phyloP scores from a whole-genome alignment of 805 yeast species.

The Torulaspora indica region DNA sequence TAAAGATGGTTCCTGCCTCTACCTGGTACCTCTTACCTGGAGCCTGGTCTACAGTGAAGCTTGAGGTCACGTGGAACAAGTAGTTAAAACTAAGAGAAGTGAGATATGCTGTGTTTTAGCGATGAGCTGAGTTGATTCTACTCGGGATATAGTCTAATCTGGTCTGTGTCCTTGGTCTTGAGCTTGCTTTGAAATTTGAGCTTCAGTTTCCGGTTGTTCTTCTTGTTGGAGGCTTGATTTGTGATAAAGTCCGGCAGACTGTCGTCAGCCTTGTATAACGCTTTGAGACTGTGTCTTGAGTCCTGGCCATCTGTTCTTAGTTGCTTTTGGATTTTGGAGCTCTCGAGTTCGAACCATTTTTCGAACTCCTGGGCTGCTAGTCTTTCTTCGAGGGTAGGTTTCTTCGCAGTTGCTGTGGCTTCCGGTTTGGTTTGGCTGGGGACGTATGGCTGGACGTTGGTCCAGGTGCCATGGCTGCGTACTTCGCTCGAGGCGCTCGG shows the following conservation, averaged over 20 bases:
- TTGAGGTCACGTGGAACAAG: slow-evolving; percentile 5
- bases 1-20: not conserved
- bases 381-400: slow-evolving; percentile 57
- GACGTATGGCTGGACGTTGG: slow-evolving; percentile 20
- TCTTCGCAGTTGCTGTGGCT: slow-evolving; percentile 2
- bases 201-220: slow-evolving; percentile 17
- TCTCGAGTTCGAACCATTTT: slow-evolving; percentile 82
- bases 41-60: too few relatives aligned
- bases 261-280: slow-evolving; percentile 19
- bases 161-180: slow-evolving; percentile 1
- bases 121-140: not conserved
- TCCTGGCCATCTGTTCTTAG: slow-evolving; percentile 20
- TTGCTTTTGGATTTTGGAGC: slow-evolving; percentile 54
- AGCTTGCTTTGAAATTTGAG: slow-evolving; percentile 18
- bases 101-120: not conserved
- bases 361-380: slow-evolving; percentile 82
- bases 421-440: not conserved
- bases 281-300: slow-evolving; percentile 13
- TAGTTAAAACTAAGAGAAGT: not conserved
- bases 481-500: slow-evolving; percentile 18
- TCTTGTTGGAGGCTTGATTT: slow-evolving; percentile 9
- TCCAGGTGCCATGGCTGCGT: slow-evolving; percentile 24
- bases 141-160: not conserved
- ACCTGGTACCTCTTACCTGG: not conserved
- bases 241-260: slow-evolving; percentile 18